Evolutionary conservation across 2,329 filamentous ascomycete genomes (phyloP).

Genomic region (Knoxdaviesia proteae): DNA sequence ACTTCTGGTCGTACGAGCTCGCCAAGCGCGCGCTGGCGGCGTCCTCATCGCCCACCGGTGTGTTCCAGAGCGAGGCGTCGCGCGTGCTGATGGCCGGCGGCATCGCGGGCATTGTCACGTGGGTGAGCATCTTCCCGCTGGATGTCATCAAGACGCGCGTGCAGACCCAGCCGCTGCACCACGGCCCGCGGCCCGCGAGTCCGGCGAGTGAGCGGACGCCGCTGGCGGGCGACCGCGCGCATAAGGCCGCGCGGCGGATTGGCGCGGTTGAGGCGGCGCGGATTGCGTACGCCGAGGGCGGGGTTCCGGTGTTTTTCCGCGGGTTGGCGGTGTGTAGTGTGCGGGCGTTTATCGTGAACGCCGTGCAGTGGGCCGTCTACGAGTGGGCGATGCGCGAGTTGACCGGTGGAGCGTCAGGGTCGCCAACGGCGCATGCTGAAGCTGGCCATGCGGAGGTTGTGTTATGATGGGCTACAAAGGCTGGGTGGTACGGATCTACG

Average conservation of each 20-base stretch:
- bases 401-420: conserved; percentile 5
- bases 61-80: conserved; percentile 23
- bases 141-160: conserved; percentile 85
- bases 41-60: conserved; percentile 4
- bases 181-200: neutral
- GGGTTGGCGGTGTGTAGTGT: conserved; percentile 65
- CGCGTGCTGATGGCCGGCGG: conserved; percentile 68
- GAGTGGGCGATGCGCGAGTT: conserved; percentile 62
- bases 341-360: conserved; percentile 80
- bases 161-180: conserved; percentile 43
- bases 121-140: conserved; percentile 76
- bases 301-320: conserved; percentile 44
- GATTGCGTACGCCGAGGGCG: conserved; percentile 43
- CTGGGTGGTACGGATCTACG: too few species aligned
- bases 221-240: conserved; percentile 12
- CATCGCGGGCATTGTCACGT: conserved; percentile 68
- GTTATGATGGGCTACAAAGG: too few species aligned
- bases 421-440: too few species aligned
- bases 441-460: too few species aligned
- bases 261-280: conserved; percentile 43
- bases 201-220: conserved; percentile 9
- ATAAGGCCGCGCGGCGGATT: conserved; percentile 11
- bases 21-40: conserved; percentile 37
- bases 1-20: conserved; percentile 84
- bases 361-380: conserved; percentile 80